Evolutionary conservation across 2,329 filamentous ascomycete genomes (phyloP).

Genomic region (Cladosporium sp.): DNA sequence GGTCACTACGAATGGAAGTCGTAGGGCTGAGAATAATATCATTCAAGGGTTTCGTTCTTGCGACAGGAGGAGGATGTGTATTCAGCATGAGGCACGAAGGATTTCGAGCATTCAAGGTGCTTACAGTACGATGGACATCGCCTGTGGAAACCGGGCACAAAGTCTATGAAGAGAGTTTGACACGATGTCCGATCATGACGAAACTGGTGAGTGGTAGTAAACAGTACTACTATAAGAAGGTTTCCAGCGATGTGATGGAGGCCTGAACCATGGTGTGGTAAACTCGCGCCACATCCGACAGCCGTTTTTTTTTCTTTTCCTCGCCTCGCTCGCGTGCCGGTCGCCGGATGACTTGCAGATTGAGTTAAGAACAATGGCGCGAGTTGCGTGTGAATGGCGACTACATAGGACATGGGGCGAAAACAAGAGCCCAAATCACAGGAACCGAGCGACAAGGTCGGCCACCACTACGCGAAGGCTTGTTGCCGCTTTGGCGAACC

Average conservation of each 20-base stretch:
- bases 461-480: not conserved
- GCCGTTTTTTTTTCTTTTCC: not conserved
- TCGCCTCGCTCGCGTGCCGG: not conserved
- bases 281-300: not conserved
- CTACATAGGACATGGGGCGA: too few species aligned
- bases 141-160: too few species aligned
- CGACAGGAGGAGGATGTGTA: too few species aligned
- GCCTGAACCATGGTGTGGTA: not conserved
- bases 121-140: not conserved
- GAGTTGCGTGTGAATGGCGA: too few species aligned
- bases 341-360: not conserved
- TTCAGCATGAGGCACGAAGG: too few species aligned
- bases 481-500: not conserved
- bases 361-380: too few species aligned
- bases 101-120: not conserved
- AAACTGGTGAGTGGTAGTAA: not conserved
- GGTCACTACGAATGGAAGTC: not conserved
- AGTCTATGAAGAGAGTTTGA: not conserved
- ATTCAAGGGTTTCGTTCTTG: not conserved
- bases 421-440: too few species aligned
- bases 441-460: conserved; percentile 19
- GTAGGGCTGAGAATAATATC: not conserved
- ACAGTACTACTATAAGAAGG: not conserved
- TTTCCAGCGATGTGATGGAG: not conserved
- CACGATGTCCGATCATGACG: not conserved